Percentiles rank a stretch among this genome's conserved stretches.
phyloP scores from a whole-genome alignment of 352 stramenopile species.

The Pythium vanterpoolii region DNA sequence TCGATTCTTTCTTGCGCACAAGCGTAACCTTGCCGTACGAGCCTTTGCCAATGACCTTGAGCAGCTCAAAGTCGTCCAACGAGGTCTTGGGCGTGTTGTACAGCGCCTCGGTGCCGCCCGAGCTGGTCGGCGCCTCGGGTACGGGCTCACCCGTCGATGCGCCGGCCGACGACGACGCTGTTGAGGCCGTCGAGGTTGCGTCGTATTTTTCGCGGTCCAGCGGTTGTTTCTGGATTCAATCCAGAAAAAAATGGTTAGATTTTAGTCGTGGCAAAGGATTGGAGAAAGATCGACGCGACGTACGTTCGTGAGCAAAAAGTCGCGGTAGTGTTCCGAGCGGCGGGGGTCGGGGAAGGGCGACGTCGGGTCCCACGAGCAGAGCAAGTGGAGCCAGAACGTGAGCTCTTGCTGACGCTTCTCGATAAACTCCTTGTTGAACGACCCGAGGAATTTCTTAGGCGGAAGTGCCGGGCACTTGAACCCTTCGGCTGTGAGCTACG shows the following conservation, averaged over 20 bases:
- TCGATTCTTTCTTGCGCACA: constrained; percentile 84
- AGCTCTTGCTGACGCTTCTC: constrained; percentile 87
- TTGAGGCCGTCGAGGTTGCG: constrained; percentile 12
- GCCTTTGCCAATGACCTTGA: constrained; percentile 81
- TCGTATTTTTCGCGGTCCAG: constrained; percentile 41
- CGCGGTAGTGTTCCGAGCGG: constrained; percentile 66
- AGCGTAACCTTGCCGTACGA: constrained; percentile 90
- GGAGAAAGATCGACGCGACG: constrained; percentile 1
- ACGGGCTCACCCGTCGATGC: constrained; percentile 21
- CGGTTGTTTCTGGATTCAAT: constrained; percentile 57
- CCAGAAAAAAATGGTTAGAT: not conserved
- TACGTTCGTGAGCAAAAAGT: constrained; percentile 82
- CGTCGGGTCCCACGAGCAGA: constrained; percentile 70
- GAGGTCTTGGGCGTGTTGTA: constrained; percentile 90
- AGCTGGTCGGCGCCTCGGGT: constrained; percentile 32
- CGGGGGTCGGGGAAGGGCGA: constrained; percentile 62
- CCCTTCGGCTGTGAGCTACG: constrained; percentile 63
- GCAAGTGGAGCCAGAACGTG: constrained; percentile 80
- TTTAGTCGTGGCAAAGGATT: not conserved
- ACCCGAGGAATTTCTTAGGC: constrained; percentile 88
- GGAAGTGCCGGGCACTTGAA: constrained; percentile 77
- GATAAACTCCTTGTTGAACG: constrained; percentile 89
- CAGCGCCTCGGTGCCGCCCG: constrained; percentile 46
- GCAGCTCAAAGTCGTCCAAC: constrained; percentile 82
- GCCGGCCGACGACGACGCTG: constrained; percentile 32